phyloP scores from a whole-genome alignment of 192 early-diverging fungal species.

The Polychytrium aggregatum region DNA sequence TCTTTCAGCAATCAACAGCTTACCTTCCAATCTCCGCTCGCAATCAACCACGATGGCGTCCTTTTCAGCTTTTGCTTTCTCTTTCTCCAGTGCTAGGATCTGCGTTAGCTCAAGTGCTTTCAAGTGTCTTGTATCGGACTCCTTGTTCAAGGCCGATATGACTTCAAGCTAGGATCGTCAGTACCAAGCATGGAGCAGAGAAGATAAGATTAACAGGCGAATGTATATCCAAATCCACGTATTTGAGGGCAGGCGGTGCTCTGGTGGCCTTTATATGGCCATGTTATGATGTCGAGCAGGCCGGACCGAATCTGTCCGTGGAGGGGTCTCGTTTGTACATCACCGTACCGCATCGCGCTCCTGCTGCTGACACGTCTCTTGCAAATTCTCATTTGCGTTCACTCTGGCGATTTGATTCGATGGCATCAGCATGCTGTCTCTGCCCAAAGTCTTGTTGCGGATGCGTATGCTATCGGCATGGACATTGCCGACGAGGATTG shows the following conservation, averaged over 20 bases:
- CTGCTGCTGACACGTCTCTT: constrained; percentile 38
- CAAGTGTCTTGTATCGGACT: constrained; percentile 37
- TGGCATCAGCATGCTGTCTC: neutral
- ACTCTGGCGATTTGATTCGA: constrained; percentile 14
- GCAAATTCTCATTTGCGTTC: constrained; percentile 35
- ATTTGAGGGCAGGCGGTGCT: too few species aligned
- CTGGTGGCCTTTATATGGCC: too few species aligned
- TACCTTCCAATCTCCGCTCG: constrained; percentile 36
- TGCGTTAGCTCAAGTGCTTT: constrained; percentile 27
- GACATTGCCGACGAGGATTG: neutral
- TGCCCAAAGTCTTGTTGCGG: too few species aligned
- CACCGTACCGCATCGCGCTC: constrained; percentile 46
- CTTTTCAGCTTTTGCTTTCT: constrained; percentile 14
- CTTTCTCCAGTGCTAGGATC: constrained; percentile 25
- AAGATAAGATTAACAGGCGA: too few species aligned
- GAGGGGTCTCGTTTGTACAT: too few species aligned
- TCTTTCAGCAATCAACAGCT: neutral
- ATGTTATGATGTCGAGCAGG: too few species aligned
- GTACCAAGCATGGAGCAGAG: too few species aligned
- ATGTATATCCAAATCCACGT: too few species aligned
- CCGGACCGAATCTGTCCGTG: too few species aligned
- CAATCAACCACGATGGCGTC: constrained; percentile 28
- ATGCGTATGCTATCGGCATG: too few species aligned
- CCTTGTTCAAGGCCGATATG: constrained; percentile 45
- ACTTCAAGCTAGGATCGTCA: constrained; percentile 54